Percentiles rank a stretch among this genome's conserved stretches.
Conservation (phyloP, 2,329 filamentous ascomycete species). For the Arthrobotrys entomopaga region DNA sequence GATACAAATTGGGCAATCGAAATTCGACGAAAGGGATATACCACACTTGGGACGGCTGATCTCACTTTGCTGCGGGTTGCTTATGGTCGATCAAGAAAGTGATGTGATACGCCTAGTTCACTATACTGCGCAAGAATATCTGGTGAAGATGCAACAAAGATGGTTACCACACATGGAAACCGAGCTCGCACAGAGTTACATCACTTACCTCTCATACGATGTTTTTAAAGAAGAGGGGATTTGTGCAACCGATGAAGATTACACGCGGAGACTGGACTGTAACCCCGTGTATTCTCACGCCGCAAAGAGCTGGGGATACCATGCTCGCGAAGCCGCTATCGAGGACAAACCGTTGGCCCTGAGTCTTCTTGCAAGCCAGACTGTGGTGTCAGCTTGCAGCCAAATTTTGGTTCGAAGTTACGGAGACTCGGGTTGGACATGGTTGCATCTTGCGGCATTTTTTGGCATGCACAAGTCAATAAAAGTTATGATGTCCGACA, state of each 20-base stretch:
- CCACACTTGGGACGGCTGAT: slow-evolving; percentile 9
- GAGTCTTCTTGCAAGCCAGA: neutral
- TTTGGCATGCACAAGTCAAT: slow-evolving; percentile 2
- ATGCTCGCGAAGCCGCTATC: neutral
- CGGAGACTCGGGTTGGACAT: neutral
- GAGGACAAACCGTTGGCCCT: neutral
- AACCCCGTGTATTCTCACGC: slow-evolving; percentile 21
- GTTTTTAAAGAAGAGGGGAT: slow-evolving; percentile 1
- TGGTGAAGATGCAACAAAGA: slow-evolving; percentile 20
- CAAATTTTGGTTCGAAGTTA: neutral
- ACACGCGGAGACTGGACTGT: neutral
- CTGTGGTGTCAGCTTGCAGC: neutral
- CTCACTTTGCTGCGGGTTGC: slow-evolving; percentile 58
- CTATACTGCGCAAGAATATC: slow-evolving; percentile 60
- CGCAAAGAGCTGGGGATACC: slow-evolving; percentile 18
- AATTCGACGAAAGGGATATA: slow-evolving; percentile 13
- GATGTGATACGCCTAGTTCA: slow-evolving; percentile 59
- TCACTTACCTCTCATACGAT: slow-evolving; percentile 27
- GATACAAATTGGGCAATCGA: neutral
- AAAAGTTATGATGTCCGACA: neutral
- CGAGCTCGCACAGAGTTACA: slow-evolving; percentile 16
- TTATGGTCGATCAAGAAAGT: slow-evolving; percentile 59
- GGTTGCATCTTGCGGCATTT: slow-evolving; percentile 12
- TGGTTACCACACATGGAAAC: slow-evolving; percentile 11
- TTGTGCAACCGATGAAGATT: neutral